A percentile compares a stretch with the other conserved stretches of the same genome.
Evolutionary conservation across 495 filamentous ascomycete genomes (phyloP).

Genomic region (Annulohypoxylon maeteangense): DNA sequence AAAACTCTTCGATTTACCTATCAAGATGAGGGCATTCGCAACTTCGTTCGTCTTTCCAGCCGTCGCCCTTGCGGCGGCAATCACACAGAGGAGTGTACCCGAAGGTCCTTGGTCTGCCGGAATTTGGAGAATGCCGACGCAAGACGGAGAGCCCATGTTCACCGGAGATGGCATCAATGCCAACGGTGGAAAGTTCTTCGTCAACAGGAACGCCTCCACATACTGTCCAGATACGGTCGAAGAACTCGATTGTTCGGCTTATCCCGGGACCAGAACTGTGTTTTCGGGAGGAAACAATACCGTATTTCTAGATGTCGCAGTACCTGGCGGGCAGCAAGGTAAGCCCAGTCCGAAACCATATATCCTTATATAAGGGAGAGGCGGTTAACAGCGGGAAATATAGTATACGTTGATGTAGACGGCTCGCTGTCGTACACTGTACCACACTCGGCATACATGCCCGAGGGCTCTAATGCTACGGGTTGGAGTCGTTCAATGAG

Average conservation of each 20-base stretch:
- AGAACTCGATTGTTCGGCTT: conserved; percentile 37
- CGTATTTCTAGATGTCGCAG: conserved; percentile 31
- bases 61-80: conserved; percentile 20
- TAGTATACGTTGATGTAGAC: conserved; percentile 43
- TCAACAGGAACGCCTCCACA: conserved; percentile 36
- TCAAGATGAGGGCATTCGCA: conserved; percentile 28
- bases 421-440: conserved; percentile 42
- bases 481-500: conserved; percentile 32
- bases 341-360: background rate
- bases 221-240: conserved; percentile 39
- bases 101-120: conserved; percentile 36
- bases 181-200: conserved; percentile 45
- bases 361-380: background rate
- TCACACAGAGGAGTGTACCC: conserved; percentile 13
- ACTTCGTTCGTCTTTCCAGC: conserved; percentile 15
- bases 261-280: conserved; percentile 36
- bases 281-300: conserved; percentile 39
- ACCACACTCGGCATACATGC: conserved; percentile 33
- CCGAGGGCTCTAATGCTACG: conserved; percentile 26
- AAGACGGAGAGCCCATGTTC: no score
- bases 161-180: conserved; percentile 39
- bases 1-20: background rate
- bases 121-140: conserved; percentile 42
- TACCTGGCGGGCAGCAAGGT: conserved; percentile 47
- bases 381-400: background rate